Evolutionary conservation across 2,329 filamentous ascomycete species (phyloP).

Genomic region (Colletotrichum phormii): DNA sequence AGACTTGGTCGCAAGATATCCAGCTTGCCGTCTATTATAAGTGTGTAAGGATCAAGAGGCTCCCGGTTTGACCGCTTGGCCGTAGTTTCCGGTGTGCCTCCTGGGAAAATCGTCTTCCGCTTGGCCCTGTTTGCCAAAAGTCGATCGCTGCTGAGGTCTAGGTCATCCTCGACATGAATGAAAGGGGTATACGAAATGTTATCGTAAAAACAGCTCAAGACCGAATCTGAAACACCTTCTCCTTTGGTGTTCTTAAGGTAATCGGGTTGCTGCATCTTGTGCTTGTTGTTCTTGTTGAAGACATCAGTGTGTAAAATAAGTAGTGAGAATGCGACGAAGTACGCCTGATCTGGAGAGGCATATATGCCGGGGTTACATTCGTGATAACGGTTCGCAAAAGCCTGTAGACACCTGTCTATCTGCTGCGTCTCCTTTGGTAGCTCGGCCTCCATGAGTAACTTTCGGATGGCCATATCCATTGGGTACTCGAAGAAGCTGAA

Average conservation of each 20-base stretch:
- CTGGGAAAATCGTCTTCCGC: slow-evolving; percentile 77
- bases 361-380: slow-evolving; percentile 99
- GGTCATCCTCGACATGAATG: slow-evolving; percentile 94
- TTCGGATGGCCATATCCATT: slow-evolving; percentile 97
- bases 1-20: slow-evolving; percentile 86
- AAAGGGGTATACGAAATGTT: slow-evolving; percentile 99
- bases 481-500: slow-evolving; percentile 97
- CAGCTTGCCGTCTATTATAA: slow-evolving; percentile 91
- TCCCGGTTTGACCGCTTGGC: slow-evolving; percentile 77
- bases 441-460: slow-evolving; percentile 96
- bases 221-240: slow-evolving; percentile 92
- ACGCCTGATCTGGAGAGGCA: slow-evolving; percentile 90
- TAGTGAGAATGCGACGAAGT: slow-evolving; percentile 97
- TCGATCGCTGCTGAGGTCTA: slow-evolving; percentile 82
- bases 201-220: slow-evolving; percentile 96
- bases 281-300: slow-evolving; percentile 99
- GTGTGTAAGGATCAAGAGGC: slow-evolving; percentile 92
- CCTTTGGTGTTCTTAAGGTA: slow-evolving; percentile 95
- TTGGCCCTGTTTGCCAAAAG: slow-evolving; percentile 78
- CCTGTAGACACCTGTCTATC: slow-evolving; percentile 92
- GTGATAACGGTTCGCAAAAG: slow-evolving; percentile 96
- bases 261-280: slow-evolving; percentile 97
- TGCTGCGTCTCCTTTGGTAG: slow-evolving; percentile 97
- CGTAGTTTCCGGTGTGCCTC: slow-evolving; percentile 68
- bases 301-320: slow-evolving; percentile 97